Evolutionary conservation across 208 protist genomes (phyloP), one percentile per base, ranked within the genome.

Genomic region (Leishmania arabica): DNA sequence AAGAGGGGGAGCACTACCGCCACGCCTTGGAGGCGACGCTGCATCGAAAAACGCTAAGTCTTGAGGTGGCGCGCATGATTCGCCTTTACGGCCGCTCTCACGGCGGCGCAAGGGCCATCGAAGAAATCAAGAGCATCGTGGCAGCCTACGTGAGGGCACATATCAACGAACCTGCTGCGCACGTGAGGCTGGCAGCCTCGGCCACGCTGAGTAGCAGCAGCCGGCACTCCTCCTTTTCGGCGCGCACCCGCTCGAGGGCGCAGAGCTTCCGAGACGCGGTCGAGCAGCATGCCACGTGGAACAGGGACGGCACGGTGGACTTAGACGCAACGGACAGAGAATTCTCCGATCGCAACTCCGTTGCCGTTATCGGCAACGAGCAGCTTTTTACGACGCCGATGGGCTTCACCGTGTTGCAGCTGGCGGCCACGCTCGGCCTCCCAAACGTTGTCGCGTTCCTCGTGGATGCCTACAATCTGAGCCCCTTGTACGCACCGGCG

Each of bases 331-430:
- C 51, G 37, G 70, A 65, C 17, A 58, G 45, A 11, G 76, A 58
- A 47, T 45, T 51, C 11, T 42, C 65, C 49, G 71, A 51, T 17
- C 49, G 34, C 40, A 75, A 7, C 49, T 27, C 69, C 40, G 75
- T 68, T 5, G 60, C 80, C 34, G 66, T 87, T 8, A 62, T 93
- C 11, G 82, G 82, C 27, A 89, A 74, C 54, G 87, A 96, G 74
- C 82, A 82, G 11, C 77, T 85, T 71, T 88, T 94, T 42, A 90
- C 86, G 11, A 91, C 89, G 15, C 89, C 90, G 54, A 89, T 93
- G 79, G 90, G 89, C 47, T 95, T 90, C 79, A 92, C 93, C 0
- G 85, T 87, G 9, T 80, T 97, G 76, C 93, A 97, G 80, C 86
- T 97, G 17, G 87, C 89, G 37, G 86, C 90, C 27, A 84, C 89